Conservation (phyloP, 2,329 filamentous ascomycete species). For the Trichophaea hybrida region DNA sequence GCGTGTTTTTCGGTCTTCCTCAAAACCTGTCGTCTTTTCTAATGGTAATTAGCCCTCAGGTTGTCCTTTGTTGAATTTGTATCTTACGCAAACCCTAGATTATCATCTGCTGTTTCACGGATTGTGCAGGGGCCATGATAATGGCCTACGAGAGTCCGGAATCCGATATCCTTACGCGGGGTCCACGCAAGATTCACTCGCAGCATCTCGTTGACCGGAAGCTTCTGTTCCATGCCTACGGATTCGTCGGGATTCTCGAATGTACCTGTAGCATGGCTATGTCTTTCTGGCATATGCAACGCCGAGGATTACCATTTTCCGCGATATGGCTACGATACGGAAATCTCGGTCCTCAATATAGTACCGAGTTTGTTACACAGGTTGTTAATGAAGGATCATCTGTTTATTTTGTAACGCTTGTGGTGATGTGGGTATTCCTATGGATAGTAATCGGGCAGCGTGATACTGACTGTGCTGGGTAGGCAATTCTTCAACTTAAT, state of each 20-base stretch:
- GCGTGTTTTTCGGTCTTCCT: slow-evolving; percentile 55
- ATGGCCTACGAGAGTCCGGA: slow-evolving; percentile 66
- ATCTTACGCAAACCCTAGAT: slow-evolving; percentile 24
- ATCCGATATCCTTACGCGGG: slow-evolving; percentile 55
- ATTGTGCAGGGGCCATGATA: slow-evolving; percentile 57
- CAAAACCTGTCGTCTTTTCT: slow-evolving; percentile 60
- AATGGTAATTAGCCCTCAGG: slow-evolving; percentile 36
- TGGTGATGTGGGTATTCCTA: slow-evolving; percentile 51
- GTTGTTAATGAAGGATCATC: slow-evolving; percentile 52
- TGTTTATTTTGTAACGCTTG: slow-evolving; percentile 67
- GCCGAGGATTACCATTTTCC: slow-evolving; percentile 49
- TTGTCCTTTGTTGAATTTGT: slow-evolving; percentile 25
- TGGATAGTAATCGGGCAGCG: background rate
- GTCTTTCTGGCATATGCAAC: slow-evolving; percentile 51
- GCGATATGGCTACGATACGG: slow-evolving; percentile 56
- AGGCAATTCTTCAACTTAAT: slow-evolving; percentile 43
- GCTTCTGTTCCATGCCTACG: slow-evolving; percentile 59
- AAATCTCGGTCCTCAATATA: slow-evolving; percentile 32
- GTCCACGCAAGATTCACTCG: slow-evolving; percentile 51
- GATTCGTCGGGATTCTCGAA: slow-evolving; percentile 51
- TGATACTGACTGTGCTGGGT: background rate
- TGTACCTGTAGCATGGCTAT: slow-evolving; percentile 48
- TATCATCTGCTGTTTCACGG: slow-evolving; percentile 53
- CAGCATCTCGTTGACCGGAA: slow-evolving; percentile 61
- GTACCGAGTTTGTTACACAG: slow-evolving; percentile 40